A percentile compares a stretch with the other conserved stretches of the same genome.
phyloP scores from a whole-genome alignment of 768 basidiomycete species.

The Arthromyces matolae region DNA sequence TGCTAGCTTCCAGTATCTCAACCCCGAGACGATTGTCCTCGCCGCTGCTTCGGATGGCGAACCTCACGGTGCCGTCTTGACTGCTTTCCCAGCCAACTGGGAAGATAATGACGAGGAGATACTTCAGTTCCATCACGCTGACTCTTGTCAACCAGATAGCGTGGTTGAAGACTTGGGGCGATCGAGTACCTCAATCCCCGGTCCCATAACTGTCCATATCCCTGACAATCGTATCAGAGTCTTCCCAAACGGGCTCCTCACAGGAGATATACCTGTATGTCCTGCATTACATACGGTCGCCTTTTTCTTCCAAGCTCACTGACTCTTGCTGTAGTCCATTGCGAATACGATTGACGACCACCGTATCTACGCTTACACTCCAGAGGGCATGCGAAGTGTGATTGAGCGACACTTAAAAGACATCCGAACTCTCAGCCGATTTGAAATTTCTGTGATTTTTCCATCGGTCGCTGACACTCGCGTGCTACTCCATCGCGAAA shows the following conservation, averaged over 20 bases:
- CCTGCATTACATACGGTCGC: background rate
- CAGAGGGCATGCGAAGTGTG: conserved; percentile 3
- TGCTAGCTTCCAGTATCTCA: no score
- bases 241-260: conserved; percentile 4
- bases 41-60: no score
- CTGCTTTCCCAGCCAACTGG: no score
- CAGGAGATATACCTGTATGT: conserved; percentile 5
- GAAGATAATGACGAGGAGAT: no score
- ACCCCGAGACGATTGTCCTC: no score
- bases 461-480: background rate
- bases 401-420: no score
- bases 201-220: conserved; percentile 26
- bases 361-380: no score
- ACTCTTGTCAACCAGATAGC: no score
- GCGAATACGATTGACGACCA: conserved; percentile 2
- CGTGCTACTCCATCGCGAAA: background rate
- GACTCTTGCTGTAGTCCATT: conserved; percentile 3
- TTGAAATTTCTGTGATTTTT: background rate
- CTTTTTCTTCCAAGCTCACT: conserved; percentile 7
- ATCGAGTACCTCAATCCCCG: conserved; percentile 49
- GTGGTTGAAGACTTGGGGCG: no score
- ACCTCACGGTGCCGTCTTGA: no score
- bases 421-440: no score
- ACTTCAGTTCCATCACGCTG: no score
- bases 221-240: background rate